Conservation (phyloP, 371 early-diverging fungal species). For the Phascolomyces articulosus region DNA sequence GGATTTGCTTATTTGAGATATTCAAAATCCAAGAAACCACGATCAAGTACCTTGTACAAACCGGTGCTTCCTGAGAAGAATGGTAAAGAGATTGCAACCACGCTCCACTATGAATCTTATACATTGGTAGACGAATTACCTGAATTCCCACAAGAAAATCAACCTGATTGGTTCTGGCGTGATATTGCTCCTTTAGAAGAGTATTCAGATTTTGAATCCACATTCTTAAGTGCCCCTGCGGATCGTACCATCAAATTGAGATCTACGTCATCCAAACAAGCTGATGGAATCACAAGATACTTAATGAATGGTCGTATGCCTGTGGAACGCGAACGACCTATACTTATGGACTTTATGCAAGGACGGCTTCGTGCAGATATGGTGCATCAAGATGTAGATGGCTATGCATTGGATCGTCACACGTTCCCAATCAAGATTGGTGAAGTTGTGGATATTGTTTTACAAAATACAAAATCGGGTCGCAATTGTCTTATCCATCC, state of each 20-base stretch:
- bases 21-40: background rate
- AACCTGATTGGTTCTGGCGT: constrained; percentile 25
- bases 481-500: constrained; percentile 38
- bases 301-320: constrained; percentile 34
- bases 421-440: constrained; percentile 30
- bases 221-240: constrained; percentile 18
- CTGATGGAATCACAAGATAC: constrained; percentile 32
- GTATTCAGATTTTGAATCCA: constrained; percentile 10
- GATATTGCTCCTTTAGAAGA: constrained; percentile 13
- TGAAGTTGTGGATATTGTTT: constrained; percentile 41
- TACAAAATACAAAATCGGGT: constrained; percentile 28
- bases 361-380: background rate
- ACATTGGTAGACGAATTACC: constrained; percentile 8
- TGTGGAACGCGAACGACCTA: background rate
- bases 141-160: constrained; percentile 15
- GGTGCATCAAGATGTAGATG: constrained; percentile 4
- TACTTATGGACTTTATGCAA: constrained; percentile 2
- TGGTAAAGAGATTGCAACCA: background rate
- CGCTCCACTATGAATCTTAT: background rate
- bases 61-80: constrained; percentile 3
- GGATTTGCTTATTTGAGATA: constrained; percentile 23
- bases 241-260: constrained; percentile 31
- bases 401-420: constrained; percentile 17
- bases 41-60: background rate
- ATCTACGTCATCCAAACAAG: constrained; percentile 7